Conservation (phyloP, 371 early-diverging fungal species). For the Saksenaea oblongispora region DNA sequence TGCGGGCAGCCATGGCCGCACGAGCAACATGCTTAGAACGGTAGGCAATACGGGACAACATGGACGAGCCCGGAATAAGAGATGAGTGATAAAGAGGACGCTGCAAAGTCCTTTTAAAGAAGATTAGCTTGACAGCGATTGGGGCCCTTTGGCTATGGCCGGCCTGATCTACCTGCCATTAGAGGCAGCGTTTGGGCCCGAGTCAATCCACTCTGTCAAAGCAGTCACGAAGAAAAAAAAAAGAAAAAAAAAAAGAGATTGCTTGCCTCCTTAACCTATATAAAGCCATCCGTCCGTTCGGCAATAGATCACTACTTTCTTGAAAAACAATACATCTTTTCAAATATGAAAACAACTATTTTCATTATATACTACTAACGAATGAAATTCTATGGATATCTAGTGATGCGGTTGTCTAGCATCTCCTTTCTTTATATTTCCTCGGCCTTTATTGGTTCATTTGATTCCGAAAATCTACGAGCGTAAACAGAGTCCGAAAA, state of each 20-base stretch:
- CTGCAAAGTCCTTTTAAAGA: constrained; percentile 10
- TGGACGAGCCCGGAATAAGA: constrained; percentile 11
- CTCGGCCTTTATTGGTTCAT: neutral
- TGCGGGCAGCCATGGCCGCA: constrained; percentile 15
- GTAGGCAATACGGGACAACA: constrained; percentile 39
- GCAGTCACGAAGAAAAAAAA: constrained; percentile 29
- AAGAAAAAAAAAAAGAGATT: constrained; percentile 1
- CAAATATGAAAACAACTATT: no score
- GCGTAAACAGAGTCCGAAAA: neutral
- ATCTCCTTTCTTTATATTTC: no score
- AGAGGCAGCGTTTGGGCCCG: constrained; percentile 35
- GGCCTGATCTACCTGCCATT: constrained; percentile 41
- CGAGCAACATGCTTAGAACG: constrained; percentile 19
- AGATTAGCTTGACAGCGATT: constrained; percentile 12
- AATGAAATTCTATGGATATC: no score
- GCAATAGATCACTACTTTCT: no score
- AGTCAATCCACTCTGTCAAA: constrained; percentile 45
- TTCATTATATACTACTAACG: no score
- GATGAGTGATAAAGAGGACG: constrained; percentile 10
- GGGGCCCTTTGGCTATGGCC: constrained; percentile 18
- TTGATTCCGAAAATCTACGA: neutral
- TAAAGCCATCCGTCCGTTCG: no score
- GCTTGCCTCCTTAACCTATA: no score
- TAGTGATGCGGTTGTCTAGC: no score
- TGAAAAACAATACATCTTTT: no score